Conservation (phyloP, 2,329 filamentous ascomycete species). For the Fusarium pilosicola region DNA sequence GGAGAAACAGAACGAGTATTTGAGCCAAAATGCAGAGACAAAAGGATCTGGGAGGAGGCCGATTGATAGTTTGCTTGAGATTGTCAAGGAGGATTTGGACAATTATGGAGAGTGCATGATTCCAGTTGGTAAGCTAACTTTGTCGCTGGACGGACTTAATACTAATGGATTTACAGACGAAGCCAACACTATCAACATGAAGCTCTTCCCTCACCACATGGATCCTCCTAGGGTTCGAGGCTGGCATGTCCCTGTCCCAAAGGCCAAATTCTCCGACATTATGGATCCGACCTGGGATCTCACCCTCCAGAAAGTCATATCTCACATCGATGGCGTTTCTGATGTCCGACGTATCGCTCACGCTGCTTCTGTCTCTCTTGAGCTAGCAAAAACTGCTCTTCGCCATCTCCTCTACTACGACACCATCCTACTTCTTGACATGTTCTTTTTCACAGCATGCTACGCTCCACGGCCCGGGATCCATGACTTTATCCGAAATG, state of each 20-base stretch:
- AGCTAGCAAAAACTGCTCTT: constrained; percentile 85
- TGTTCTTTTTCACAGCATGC: constrained; percentile 93
- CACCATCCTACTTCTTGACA: constrained; percentile 87
- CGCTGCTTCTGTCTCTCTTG: constrained; percentile 85
- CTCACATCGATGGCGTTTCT: constrained; percentile 89
- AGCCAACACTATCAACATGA: constrained; percentile 94
- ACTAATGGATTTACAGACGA: constrained; percentile 68
- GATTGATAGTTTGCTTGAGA: constrained; percentile 86
- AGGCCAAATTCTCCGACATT: constrained; percentile 71
- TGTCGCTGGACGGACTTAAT: not conserved
- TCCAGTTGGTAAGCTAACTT: constrained; percentile 75
- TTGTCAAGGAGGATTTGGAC: constrained; percentile 86
- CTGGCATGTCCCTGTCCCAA: constrained; percentile 89
- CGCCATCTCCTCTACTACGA: constrained; percentile 94
- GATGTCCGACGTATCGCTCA: constrained; percentile 88
- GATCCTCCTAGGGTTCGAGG: constrained; percentile 81
- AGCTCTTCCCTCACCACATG: constrained; percentile 86
- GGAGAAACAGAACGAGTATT: constrained; percentile 89
- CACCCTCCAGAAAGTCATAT: constrained; percentile 81
- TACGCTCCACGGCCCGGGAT: constrained; percentile 86
- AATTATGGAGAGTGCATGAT: constrained; percentile 99
- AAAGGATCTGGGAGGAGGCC: constrained; percentile 64
- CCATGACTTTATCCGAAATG: constrained; percentile 80
- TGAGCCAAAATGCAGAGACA: constrained; percentile 69
- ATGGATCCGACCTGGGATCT: constrained; percentile 78